Conservation (phyloP, 495 filamentous ascomycete genomes). For the Rhypophila decipiens region DNA sequence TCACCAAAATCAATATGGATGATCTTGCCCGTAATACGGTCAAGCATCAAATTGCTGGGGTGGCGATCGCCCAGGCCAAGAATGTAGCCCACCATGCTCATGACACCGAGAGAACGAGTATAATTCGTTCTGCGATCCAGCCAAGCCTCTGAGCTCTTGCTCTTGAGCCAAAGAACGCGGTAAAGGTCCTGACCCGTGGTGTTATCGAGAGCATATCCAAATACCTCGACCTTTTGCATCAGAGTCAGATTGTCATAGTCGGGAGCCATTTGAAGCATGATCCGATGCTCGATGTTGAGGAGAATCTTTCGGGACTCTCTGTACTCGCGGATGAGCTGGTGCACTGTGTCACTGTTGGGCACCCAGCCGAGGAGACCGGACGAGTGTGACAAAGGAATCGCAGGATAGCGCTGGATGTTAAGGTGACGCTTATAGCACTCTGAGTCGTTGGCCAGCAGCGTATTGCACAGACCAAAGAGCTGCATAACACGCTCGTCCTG, state of each 20-base stretch:
- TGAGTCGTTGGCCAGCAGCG: slow-evolving; percentile 80
- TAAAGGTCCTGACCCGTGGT: slow-evolving; percentile 98
- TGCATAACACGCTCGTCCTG: slow-evolving; percentile 99
- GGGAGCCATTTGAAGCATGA: slow-evolving; percentile 99
- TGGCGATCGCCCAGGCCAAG: slow-evolving; percentile 94
- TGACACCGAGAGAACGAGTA: slow-evolving; percentile 92
- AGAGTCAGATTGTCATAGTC: slow-evolving; percentile 97
- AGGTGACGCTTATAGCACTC: slow-evolving; percentile 96
- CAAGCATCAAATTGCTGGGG: slow-evolving; percentile 94
- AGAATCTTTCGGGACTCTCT: slow-evolving; percentile 93
- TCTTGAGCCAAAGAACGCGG: slow-evolving; percentile 96
- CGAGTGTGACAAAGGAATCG: slow-evolving; percentile 90
- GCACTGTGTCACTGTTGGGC: slow-evolving; percentile 94
- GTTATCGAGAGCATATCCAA: slow-evolving; percentile 97
- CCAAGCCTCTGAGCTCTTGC: slow-evolving; percentile 96
- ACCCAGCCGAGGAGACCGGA: slow-evolving; percentile 96
- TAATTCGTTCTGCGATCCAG: slow-evolving; percentile 95
- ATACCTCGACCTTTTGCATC: slow-evolving; percentile 99
- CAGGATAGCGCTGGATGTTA: slow-evolving; percentile 89
- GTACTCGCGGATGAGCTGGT: slow-evolving; percentile 95
- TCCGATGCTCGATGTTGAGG: slow-evolving; percentile 97
- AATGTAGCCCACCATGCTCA: slow-evolving; percentile 99
- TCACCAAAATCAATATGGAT: slow-evolving; percentile 99
- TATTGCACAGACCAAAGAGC: slow-evolving; percentile 93
- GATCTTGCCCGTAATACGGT: slow-evolving; percentile 89